Evolutionary conservation across 2,329 filamentous ascomycete species (phyloP).

Genomic region (Fusarium heterosporum): DNA sequence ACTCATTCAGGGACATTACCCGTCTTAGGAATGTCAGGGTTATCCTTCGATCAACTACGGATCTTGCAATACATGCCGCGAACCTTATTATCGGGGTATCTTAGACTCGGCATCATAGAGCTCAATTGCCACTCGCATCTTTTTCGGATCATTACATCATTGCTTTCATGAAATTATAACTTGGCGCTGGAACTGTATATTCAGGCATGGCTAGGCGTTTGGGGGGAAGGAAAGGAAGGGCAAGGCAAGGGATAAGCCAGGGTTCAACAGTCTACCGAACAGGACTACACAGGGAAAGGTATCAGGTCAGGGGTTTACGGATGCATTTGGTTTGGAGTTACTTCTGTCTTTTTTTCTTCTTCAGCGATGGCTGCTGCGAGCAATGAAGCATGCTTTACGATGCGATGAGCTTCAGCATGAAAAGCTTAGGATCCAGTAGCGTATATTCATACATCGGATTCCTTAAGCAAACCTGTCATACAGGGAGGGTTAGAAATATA

Average conservation of each 20-base stretch:
- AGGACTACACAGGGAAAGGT: slow-evolving; percentile 27
- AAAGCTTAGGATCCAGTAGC: slow-evolving; percentile 9
- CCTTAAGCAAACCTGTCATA: slow-evolving; percentile 25
- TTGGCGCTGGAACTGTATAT: slow-evolving; percentile 44
- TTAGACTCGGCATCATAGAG: slow-evolving; percentile 1
- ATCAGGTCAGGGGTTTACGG: slow-evolving; percentile 16
- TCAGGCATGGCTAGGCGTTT: slow-evolving; percentile 48
- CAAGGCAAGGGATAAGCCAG: slow-evolving; percentile 18
- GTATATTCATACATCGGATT: slow-evolving; percentile 9
- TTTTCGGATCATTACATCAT: slow-evolving; percentile 32
- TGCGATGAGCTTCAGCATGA: slow-evolving; percentile 7
- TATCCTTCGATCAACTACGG: slow-evolving; percentile 12
- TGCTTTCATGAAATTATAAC: slow-evolving; percentile 31
- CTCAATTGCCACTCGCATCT: slow-evolving; percentile 13
- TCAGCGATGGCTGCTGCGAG: slow-evolving; percentile 12
- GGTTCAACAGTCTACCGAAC: slow-evolving; percentile 26
- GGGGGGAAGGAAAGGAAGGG: background rate
- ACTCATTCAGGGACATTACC: slow-evolving; percentile 51
- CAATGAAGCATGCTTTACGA: slow-evolving; percentile 17
- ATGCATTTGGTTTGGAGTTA: slow-evolving; percentile 40
- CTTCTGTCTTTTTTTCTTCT: slow-evolving; percentile 17
- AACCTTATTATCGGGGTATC: slow-evolving; percentile 16
- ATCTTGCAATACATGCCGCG: background rate
- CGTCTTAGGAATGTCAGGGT: slow-evolving; percentile 51
- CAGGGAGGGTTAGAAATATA: slow-evolving; percentile 16